Conservation (phyloP, 805 yeast genomes). For the Teunomyces kruisii region DNA sequence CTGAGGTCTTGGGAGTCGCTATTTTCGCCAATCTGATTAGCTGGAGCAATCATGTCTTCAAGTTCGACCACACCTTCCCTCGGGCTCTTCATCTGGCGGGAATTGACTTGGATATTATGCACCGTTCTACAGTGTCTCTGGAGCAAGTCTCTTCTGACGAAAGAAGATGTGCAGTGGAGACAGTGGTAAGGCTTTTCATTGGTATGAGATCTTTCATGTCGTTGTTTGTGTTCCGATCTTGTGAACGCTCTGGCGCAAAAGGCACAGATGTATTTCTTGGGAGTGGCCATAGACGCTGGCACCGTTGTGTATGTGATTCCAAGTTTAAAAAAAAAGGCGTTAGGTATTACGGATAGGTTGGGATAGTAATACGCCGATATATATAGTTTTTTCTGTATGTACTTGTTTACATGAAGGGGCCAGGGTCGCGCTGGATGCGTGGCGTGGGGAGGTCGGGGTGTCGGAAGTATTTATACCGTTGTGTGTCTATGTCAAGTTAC, state of each 20-base stretch:
- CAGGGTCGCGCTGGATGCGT: no score
- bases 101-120: constrained; percentile 42
- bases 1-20: neutral
- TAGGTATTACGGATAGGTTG: no score
- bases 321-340: no score
- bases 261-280: constrained; percentile 71
- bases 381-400: neutral
- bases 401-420: neutral
- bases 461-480: neutral
- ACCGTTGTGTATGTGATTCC: no score
- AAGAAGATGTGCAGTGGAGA: constrained; percentile 63
- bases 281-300: constrained; percentile 32
- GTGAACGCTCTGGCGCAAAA: constrained; percentile 91
- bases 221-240: constrained; percentile 85
- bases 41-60: neutral
- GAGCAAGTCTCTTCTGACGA: constrained; percentile 74
- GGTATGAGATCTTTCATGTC: constrained; percentile 93
- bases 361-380: no score
- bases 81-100: constrained; percentile 1
- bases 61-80: neutral
- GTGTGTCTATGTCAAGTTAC: constrained; percentile 4
- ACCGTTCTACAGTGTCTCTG: constrained; percentile 80
- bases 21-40: neutral
- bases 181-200: constrained; percentile 88
- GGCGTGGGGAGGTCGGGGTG: neutral